Percentiles rank a stretch among this genome's conserved stretches.
Evolutionary conservation across 768 basidiomycete species (phyloP).

Genomic region (Dioszegia hungarica): DNA sequence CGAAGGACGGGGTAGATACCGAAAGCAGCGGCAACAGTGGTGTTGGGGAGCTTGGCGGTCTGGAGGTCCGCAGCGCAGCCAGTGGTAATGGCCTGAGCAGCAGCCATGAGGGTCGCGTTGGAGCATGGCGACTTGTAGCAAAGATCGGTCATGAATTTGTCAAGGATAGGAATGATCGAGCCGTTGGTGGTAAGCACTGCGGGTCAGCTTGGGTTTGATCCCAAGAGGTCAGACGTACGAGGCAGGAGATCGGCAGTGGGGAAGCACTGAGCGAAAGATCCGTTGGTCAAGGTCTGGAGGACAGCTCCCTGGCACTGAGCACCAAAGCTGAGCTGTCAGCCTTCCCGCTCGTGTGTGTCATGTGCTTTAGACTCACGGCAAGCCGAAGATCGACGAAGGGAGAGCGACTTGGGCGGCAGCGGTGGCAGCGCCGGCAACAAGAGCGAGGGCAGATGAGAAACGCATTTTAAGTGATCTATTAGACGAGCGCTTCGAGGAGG

Average conservation of each 20-base stretch:
- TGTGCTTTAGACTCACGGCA: background rate
- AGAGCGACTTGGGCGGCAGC: conserved; percentile 7
- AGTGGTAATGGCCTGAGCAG: conserved; percentile 15
- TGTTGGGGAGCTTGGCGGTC: conserved; percentile 12
- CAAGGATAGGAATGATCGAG: conserved; percentile 29
- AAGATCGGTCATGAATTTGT: conserved; percentile 25
- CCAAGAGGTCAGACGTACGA: background rate
- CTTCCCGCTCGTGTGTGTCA: background rate
- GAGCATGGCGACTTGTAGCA: conserved; percentile 28
- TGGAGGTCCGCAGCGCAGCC: conserved; percentile 27
- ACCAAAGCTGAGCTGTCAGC: conserved; percentile 3
- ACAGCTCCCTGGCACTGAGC: conserved; percentile 9
- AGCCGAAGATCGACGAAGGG: conserved; percentile 3
- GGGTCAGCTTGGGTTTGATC: background rate
- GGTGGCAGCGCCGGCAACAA: conserved; percentile 3
- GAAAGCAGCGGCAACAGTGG: conserved; percentile 10
- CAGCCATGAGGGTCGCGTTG: conserved; percentile 25
- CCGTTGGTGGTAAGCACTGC: conserved; percentile 19
- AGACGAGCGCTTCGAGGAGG: background rate
- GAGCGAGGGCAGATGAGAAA: conserved; percentile 9
- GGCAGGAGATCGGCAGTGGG: conserved; percentile 10
- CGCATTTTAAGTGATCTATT: conserved; percentile 1
- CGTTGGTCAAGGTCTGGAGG: conserved; percentile 9
- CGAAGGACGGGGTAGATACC: conserved; percentile 25
- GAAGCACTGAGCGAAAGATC: conserved; percentile 12